These are phyloP conservation scores for Trichosporon asahii DNA, from an alignment of 1,284 basidiomycete species.

Conservation along the genomic window DNA sequence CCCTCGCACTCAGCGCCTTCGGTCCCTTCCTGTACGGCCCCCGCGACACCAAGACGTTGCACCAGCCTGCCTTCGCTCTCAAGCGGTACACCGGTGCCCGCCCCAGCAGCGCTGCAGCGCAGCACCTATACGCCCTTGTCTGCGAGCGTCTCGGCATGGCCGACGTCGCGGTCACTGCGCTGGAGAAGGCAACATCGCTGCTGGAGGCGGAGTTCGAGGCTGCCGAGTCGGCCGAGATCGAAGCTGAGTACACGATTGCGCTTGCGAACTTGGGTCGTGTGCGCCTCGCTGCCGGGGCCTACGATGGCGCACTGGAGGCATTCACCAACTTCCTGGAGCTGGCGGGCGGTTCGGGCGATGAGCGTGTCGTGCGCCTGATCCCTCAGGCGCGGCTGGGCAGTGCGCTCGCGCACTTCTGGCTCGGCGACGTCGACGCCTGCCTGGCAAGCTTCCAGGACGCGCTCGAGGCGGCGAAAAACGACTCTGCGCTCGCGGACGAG, in stretches of 20 bases:
- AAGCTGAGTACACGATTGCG: slow-evolving; percentile 75
- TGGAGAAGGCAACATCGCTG: slow-evolving; percentile 60
- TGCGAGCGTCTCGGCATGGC: slow-evolving; percentile 77
- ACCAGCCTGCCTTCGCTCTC: slow-evolving; percentile 71
- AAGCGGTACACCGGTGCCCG: slow-evolving; percentile 68
- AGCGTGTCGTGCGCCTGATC: slow-evolving; percentile 13
- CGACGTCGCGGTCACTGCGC: slow-evolving; percentile 63
- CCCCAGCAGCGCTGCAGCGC: slow-evolving; percentile 67
- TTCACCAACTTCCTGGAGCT: slow-evolving; percentile 72
- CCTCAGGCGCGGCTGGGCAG: slow-evolving; percentile 68
- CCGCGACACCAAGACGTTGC: slow-evolving; percentile 53
- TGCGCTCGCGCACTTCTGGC: slow-evolving; percentile 68
- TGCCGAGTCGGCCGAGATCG: slow-evolving; percentile 71
- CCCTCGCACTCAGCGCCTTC: slow-evolving; percentile 68
- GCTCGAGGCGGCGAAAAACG: slow-evolving; percentile 57
- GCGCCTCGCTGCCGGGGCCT: slow-evolving; percentile 61
- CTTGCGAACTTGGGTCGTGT: slow-evolving; percentile 79
- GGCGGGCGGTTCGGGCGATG: slow-evolving; percentile 49
- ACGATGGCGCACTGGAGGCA: slow-evolving; percentile 63
- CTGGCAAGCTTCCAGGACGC: slow-evolving; percentile 66
- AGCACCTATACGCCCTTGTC: slow-evolving; percentile 81
- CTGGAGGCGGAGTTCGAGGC: slow-evolving; percentile 86
- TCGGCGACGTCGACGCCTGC: slow-evolving; percentile 63
- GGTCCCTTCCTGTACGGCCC: slow-evolving; percentile 45
- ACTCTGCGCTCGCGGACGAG: slow-evolving; percentile 60